Evolutionary conservation across 192 early-diverging fungal species (phyloP).

Genomic region (Martensiomyces pterosporus): DNA sequence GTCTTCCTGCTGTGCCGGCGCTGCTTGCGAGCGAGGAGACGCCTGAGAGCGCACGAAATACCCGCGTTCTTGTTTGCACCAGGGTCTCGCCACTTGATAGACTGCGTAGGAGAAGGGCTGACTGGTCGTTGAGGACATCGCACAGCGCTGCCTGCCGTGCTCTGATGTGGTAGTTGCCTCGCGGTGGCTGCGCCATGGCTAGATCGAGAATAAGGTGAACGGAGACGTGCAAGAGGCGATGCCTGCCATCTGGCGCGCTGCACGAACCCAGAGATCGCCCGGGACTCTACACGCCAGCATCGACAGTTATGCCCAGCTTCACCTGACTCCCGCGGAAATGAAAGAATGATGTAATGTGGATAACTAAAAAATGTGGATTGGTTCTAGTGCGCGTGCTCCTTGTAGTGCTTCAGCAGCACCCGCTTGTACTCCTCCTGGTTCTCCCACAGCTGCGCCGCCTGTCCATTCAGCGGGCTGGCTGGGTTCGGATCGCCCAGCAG

Average conservation of each 20-base stretch:
- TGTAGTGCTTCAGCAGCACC: constrained; percentile 46
- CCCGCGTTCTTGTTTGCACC: not conserved
- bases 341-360: too few species aligned
- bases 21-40: not conserved
- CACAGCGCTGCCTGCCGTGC: not conserved
- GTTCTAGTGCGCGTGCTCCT: constrained; percentile 25
- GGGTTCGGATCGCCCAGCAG: constrained; percentile 93
- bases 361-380: constrained; percentile 1
- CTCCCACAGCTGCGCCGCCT: constrained; percentile 87
- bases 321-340: constrained; percentile 1
- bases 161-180: not conserved
- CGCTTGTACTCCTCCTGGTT: constrained; percentile 50
- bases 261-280: too few species aligned
- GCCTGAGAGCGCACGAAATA: too few species aligned
- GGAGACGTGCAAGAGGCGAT: too few species aligned
- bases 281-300: too few species aligned
- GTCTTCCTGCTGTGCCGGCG: not conserved
- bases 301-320: not conserved
- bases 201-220: too few species aligned
- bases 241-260: too few species aligned
- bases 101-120: not conserved
- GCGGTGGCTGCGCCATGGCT: too few species aligned
- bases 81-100: not conserved
- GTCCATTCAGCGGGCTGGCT: constrained; percentile 88
- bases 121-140: not conserved